These are phyloP conservation scores for Echeveria elegans DNA, from an alignment of 164 flowering plant species.

Conservation along the genomic window DNA sequence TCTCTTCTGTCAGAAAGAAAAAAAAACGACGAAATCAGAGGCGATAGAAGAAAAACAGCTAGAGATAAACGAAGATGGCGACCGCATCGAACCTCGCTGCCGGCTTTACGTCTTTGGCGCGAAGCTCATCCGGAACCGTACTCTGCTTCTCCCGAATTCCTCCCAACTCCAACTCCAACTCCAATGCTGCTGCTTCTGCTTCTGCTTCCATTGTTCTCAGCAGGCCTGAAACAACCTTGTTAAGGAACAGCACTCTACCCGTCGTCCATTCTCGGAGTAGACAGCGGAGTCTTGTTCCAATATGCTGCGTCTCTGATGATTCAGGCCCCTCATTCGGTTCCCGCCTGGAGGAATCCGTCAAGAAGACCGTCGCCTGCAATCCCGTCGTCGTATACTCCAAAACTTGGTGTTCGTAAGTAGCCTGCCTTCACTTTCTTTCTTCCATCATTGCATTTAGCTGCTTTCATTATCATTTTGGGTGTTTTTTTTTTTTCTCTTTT, in stretches of 20 bases:
- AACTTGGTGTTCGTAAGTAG: constrained; percentile 92
- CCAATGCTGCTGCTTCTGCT: too few relatives aligned
- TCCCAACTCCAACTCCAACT: not conserved
- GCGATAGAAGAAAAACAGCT: too few relatives aligned
- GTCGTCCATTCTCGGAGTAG: not conserved
- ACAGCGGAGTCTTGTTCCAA: not conserved
- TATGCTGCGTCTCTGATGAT: not conserved
- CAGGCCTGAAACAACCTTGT: not conserved
- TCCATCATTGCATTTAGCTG: not conserved
- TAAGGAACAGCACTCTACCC: not conserved
- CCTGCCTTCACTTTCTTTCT: not conserved
- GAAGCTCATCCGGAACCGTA: not conserved
- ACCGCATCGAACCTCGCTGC: not conserved
- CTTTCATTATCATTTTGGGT: too few relatives aligned
- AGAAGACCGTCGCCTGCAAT: constrained; percentile 58
- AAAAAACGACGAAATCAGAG: too few relatives aligned
- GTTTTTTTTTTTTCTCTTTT: not conserved
- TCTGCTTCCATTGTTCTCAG: not conserved
- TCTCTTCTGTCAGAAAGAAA: too few relatives aligned
- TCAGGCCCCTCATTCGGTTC: constrained; percentile 51
- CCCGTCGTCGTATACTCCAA: constrained; percentile 89
- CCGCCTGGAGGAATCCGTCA: constrained; percentile 67
- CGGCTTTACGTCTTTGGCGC: not conserved
- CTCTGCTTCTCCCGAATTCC: too few relatives aligned
- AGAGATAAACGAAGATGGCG: too few relatives aligned